Base-by-base conservation (phyloP, 2,329 filamentous ascomycete species). In the Cordyceps javanica region DNA sequence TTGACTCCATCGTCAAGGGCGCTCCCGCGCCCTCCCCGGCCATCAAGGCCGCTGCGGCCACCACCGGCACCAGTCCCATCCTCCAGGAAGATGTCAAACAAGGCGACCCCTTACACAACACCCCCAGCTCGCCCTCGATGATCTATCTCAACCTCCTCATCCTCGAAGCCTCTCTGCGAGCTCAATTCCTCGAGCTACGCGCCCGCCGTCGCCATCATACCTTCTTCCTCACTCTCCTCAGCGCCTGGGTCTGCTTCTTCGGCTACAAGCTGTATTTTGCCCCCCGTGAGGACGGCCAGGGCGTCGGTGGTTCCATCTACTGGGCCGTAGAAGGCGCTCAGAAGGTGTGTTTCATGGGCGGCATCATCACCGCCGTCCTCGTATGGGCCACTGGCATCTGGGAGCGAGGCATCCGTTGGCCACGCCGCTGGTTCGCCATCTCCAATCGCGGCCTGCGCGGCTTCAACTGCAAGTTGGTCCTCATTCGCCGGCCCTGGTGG, bases 91-190 rank as follows among this genome's bases (percentile, higher is more conserved):
- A 75, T 64, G 66, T 65, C 64, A 80, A 79, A 65, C 72, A 77
- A 28, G 75, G 76, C 68, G 91, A 95, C 69, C 90, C 91, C 28
- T 82, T 93, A 61, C 87, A 86, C 65, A 85, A 87, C 61, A 85
- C 93, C 16, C 92, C 92, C n/a, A 93, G 89, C 68, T 91, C 90
- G 16, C 92, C 92, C 46, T 90, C 91, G 56, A 94, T 96, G 78
- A 97, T 99, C 69, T 99, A 99, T 75, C 86, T 99, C 67, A 99
- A 99, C 73, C 87, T 99, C 25, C 83, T 99, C 59, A 95, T 99
- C 66, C 89, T 99, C 72, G 94, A 99, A 72, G 91, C 91, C 50
- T 96, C 91, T 5, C 79, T 99, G 36, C 90, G 94, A 63, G 87
- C 91, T 25, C 94, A 99, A 67, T 97, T 95, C 73, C 85, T 99